Evolutionary conservation across 2,329 filamentous ascomycete species (phyloP).

Genomic region (Helicocarpus griseus): DNA sequence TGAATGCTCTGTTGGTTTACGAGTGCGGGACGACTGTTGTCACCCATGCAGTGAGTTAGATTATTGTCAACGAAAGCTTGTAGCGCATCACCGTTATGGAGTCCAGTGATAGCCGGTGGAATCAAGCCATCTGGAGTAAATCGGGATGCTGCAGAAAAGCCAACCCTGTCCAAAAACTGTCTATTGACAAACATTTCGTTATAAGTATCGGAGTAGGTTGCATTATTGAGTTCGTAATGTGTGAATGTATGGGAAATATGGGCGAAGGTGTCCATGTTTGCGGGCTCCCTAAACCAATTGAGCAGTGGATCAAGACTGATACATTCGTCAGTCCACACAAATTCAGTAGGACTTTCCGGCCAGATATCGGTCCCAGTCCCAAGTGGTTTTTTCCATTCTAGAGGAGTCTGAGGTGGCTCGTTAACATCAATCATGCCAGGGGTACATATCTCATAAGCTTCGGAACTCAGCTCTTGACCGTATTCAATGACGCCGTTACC

Average conservation of each 20-base stretch:
- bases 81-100: conserved; percentile 56
- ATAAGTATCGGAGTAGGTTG: conserved; percentile 47
- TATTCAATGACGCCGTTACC: conserved; percentile 43
- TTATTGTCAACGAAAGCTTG: conserved; percentile 50
- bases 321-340: conserved; percentile 43
- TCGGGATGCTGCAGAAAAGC: conserved; percentile 36
- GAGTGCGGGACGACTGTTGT: conserved; percentile 50
- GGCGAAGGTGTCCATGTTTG: conserved; percentile 45
- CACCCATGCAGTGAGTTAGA: conserved; percentile 52
- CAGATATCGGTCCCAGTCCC: conserved; percentile 43
- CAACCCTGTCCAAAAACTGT: conserved; percentile 47
- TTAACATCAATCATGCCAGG: conserved; percentile 37
- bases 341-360: conserved; percentile 36
- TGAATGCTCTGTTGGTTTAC: conserved; percentile 44
- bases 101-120: conserved; percentile 53
- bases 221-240: conserved; percentile 50
- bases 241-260: conserved; percentile 56
- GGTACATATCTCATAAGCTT: conserved; percentile 20
- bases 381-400: conserved; percentile 42
- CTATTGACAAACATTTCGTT: conserved; percentile 54
- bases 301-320: conserved; percentile 41
- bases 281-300: conserved; percentile 43
- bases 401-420: conserved; percentile 36
- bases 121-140: conserved; percentile 49
- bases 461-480: conserved; percentile 14